These are phyloP conservation scores for Fusarium algeriense DNA, from an alignment of 2,329 filamentous ascomycete genomes.

Conservation along the genomic window DNA sequence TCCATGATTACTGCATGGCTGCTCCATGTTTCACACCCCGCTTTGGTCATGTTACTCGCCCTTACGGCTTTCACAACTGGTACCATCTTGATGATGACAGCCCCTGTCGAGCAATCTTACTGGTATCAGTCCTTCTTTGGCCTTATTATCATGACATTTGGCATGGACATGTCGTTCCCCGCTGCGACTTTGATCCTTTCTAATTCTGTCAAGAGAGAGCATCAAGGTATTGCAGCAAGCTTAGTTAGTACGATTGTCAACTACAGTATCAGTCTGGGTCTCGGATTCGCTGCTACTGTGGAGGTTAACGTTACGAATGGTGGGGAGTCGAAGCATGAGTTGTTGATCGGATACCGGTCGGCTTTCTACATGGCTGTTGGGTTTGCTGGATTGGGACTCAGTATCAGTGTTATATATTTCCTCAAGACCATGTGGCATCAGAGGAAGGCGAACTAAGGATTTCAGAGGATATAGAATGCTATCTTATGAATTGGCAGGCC, in stretches of 20 bases:
- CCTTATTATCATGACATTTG: constrained; percentile 69
- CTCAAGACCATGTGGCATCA: constrained; percentile 24
- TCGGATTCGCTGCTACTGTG: constrained; percentile 75
- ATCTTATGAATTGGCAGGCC: background rate
- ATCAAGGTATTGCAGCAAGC: constrained; percentile 63
- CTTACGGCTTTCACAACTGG: constrained; percentile 59
- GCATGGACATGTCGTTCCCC: constrained; percentile 75
- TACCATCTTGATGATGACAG: constrained; percentile 58
- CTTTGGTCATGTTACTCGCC: constrained; percentile 59
- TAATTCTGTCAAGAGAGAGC: constrained; percentile 60
- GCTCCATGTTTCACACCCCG: constrained; percentile 51
- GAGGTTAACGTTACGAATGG: constrained; percentile 58
- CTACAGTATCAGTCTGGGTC: constrained; percentile 74
- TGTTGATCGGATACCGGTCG: constrained; percentile 25
- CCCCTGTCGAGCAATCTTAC: constrained; percentile 69
- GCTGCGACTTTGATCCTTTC: constrained; percentile 71
- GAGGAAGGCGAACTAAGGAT: background rate
- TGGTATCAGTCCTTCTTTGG: constrained; percentile 73
- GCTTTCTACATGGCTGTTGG: constrained; percentile 35
- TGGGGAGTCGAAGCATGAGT: constrained; percentile 22
- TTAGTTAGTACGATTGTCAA: constrained; percentile 75
- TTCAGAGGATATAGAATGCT: accelerated
- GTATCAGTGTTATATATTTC: constrained; percentile 28
- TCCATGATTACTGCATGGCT: constrained; percentile 59
- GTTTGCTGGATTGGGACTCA: constrained; percentile 23